Conservation (phyloP, 2,329 filamentous ascomycete genomes). For the Herpotrichia juniperi region DNA sequence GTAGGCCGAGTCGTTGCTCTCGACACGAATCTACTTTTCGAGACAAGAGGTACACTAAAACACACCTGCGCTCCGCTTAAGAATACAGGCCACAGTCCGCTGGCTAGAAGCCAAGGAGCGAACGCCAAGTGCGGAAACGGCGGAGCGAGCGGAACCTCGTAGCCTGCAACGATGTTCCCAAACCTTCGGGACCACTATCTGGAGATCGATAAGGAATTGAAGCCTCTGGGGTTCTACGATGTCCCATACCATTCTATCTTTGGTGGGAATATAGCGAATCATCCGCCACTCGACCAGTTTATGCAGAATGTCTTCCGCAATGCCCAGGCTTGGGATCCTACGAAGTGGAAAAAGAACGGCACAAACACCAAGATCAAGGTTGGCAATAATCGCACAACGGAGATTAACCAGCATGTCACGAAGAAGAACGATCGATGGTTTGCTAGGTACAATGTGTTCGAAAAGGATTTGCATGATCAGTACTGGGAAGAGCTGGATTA, state of each 20-base stretch:
- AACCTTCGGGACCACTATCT: not conserved
- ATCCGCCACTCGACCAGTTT: conserved; percentile 16
- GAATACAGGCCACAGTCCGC: not conserved
- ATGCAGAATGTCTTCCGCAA: conserved; percentile 24
- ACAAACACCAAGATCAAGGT: conserved; percentile 1
- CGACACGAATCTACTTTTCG: not conserved
- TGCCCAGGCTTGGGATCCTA: not conserved
- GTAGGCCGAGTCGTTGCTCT: not conserved
- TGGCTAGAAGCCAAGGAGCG: not conserved
- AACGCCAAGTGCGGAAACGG: not conserved
- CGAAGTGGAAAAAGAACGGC: not conserved
- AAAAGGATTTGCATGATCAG: conserved; percentile 46
- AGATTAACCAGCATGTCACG: not conserved
- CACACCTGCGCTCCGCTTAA: too few relatives aligned
- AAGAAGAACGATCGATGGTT: conserved; percentile 64
- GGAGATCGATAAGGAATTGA: conserved; percentile 12
- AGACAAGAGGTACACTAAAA: too few relatives aligned
- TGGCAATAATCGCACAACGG: not conserved
- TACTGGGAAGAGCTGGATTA: conserved; percentile 68
- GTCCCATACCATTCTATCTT: conserved; percentile 26
- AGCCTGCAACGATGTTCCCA: not conserved
- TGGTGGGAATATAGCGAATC: not conserved
- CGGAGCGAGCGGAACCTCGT: not conserved
- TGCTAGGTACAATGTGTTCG: conserved; percentile 62
- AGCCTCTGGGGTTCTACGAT: conserved; percentile 17